Evolutionary conservation across 148 eudicot genomes (phyloP).

Genomic region (Camellia lanceoleosa): DNA sequence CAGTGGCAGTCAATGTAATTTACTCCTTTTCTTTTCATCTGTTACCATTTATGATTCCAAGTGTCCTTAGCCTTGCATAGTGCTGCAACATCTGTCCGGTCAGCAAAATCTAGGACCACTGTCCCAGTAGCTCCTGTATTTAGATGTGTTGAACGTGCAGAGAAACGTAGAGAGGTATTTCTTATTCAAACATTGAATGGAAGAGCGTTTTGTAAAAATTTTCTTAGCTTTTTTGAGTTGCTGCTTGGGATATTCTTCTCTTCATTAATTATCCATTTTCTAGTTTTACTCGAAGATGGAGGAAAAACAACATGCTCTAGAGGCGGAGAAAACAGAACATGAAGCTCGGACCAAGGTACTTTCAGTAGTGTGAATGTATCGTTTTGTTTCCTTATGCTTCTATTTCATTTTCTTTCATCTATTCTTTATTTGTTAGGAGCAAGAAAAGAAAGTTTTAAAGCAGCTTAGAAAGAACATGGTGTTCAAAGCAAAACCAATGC

Average conservation of each 20-base stretch:
- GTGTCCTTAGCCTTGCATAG: slow-evolving; percentile 52
- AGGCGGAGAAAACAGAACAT: slow-evolving; percentile 72
- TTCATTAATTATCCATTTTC: slow-evolving; percentile 10
- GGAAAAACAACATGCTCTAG: slow-evolving; percentile 82
- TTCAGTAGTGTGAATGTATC: slow-evolving; percentile 1
- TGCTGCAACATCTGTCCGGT: slow-evolving; percentile 62
- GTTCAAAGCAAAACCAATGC: slow-evolving; percentile 84
- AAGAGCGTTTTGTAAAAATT: not conserved
- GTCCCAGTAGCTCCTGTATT: slow-evolving; percentile 81
- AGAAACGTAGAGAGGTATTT: slow-evolving; percentile 79
- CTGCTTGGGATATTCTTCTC: slow-evolving; percentile 1
- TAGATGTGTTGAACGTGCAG: slow-evolving; percentile 46
- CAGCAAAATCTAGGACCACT: slow-evolving; percentile 63
- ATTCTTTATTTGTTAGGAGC: slow-evolving; percentile 52
- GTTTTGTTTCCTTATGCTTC: not conserved
- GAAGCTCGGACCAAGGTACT: slow-evolving; percentile 87
- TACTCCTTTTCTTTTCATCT: not conserved
- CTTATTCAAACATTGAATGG: not conserved
- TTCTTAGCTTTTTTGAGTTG: not conserved
- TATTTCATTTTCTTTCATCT: slow-evolving; percentile 3
- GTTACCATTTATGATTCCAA: not conserved
- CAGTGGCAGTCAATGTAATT: no score
- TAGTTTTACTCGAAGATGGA: slow-evolving; percentile 79
- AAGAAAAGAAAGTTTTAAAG: slow-evolving; percentile 72
- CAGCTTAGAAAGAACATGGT: slow-evolving; percentile 78